Base-by-base conservation (phyloP, 192 early-diverging fungal genomes). In the Mortierella hygrophila region DNA sequence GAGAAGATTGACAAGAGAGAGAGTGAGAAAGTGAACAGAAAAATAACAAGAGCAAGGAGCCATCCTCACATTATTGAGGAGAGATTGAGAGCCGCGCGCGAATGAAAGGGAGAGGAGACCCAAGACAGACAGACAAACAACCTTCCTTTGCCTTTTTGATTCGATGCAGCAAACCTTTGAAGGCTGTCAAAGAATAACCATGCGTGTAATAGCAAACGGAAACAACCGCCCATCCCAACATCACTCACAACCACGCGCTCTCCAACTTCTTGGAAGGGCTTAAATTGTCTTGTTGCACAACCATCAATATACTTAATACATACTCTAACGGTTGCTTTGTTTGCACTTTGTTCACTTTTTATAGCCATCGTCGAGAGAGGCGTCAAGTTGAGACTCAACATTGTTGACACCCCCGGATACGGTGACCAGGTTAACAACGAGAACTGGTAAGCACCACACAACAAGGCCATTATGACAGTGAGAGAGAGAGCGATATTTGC, bases 401-500 rank as follows among this genome's bases (percentile, higher is more conserved):
- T 99, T 85, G 96, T 98, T 57, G 98, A 99, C 85, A 99, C 98
- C 71, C 98, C 98, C 60, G 98, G 98, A 63, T 99, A 96, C 80
- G 98, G 97, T 79, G 98, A 99, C 91, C 97, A 98, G 90, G 97
- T 98, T 81, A 99, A 99, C 93, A 99, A 99, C 92, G 98, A 98
- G 83, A 93, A 95, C 77, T 99, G 98, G 96, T 96, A 82, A 76
- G 88, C 49, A 29, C 29, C 70, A 52, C 7, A 26, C 35, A 37
- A 60, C 16, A 44, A 44, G 8, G 42, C 42, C 42, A 40, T 40
- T 3, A 40, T 40, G 38, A 40, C 38, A 6, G 20, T 63, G 35
- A 68, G 26, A 32, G 18, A 20, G 18, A 0, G 7, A 16, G n/a
- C 21, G 23, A 1, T 23, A 20, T 52, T 20, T 46, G 20, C n/a